phyloP scores from a whole-genome alignment of 805 yeast species.

The Spathaspora passalidarum region DNA sequence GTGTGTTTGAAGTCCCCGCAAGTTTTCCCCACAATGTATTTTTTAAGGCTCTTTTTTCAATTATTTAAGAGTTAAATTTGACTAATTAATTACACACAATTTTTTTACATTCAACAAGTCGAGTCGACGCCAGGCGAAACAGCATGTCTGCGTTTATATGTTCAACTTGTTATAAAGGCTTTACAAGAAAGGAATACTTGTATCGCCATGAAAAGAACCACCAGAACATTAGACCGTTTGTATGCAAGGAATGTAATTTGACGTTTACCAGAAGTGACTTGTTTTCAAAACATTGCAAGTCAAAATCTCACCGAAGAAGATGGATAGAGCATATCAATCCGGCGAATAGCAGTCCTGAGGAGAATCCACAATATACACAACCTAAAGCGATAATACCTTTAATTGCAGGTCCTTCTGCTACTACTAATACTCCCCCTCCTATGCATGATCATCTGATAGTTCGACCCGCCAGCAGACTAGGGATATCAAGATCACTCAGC shows the following conservation, averaged over 20 bases:
- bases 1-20: background rate
- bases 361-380: background rate
- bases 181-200: slow-evolving; percentile 2
- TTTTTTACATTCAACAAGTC: no score
- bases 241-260: slow-evolving; percentile 2
- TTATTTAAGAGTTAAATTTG: no score
- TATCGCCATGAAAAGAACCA: slow-evolving; percentile 3
- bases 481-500: slow-evolving; percentile 5
- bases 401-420: background rate
- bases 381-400: background rate
- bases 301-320: slow-evolving; percentile 1
- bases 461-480: slow-evolving; percentile 3
- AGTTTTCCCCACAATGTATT: background rate
- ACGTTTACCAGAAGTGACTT: slow-evolving; percentile 2
- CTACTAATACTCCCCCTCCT: background rate
- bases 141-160: background rate
- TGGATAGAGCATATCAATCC: background rate
- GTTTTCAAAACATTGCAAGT: slow-evolving; percentile 1
- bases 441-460: background rate
- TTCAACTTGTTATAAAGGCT: slow-evolving; percentile 1
- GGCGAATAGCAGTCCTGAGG: background rate
- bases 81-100: no score
- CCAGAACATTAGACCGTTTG: background rate
- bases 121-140: no score
- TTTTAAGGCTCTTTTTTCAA: background rate